Evolutionary conservation across 768 basidiomycete genomes (phyloP), one percentile per base, ranked within the genome.

Genomic region (Hirschioporus abietinus): DNA sequence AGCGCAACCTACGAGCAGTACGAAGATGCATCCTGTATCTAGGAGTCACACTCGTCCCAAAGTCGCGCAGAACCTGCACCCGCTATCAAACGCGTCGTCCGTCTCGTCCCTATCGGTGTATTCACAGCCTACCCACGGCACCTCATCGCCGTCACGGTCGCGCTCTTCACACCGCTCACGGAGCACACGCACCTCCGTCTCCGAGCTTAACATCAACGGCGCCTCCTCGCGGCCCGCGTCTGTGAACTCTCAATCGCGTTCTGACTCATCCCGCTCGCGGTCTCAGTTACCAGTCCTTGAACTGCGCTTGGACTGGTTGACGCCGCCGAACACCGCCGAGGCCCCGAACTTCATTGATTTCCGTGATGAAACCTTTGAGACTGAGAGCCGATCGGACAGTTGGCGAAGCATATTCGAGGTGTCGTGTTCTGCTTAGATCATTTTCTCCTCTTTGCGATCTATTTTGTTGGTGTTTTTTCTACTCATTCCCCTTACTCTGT

Each of bases 381-480:
- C 42, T 26, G 77, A 81, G 30, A 67, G 71, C n/a, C 73, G 78
- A 25, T 75, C 77, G 4, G 84, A 85, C 78, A 80, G 80, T 64
- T 89, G 87, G 87, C 78, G 86, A 69, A 87, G 86, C 75, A 85
- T 89, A 72, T 84, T 89, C 70, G 84, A 89, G 73, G 82, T 89
- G 18, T 69, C 74, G 52, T 52, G 42, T 15, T 52, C 42, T 52
- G 42, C 42, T 52, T 52, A 52, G 42, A 52, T 20, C 20, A 15
- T 15, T 20, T 52, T 10, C 12, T 20, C 5, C 12, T 52, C 20
- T 52, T 52, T 52, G 42, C 4, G 3, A 10, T 52, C 1, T 15
- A 15, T 10, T 3, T 52, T 52, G 6, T 2, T 52, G 20, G 12
- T 52, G 12, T 52, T 52, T 20, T 52, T 52, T 20, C 12, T 52